These are phyloP conservation scores for Protomyces macrosporus DNA, from an alignment of 1,139 yeast species.

Conservation along the genomic window DNA sequence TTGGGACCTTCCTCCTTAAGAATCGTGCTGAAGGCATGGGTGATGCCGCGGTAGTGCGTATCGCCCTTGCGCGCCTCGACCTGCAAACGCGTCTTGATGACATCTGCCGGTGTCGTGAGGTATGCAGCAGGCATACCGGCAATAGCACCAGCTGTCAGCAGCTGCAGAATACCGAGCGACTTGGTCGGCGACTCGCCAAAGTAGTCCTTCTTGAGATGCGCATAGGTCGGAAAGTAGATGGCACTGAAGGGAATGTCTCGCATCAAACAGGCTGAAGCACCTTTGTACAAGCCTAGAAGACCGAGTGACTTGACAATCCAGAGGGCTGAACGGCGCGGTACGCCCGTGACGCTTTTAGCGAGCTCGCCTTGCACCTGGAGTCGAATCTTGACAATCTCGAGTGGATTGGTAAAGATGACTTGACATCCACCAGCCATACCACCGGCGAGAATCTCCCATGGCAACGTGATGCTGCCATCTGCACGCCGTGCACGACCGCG, in stretches of 20 bases:
- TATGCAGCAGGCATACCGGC: constrained; percentile 97
- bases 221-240: constrained; percentile 94
- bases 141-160: constrained; percentile 80
- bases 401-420: constrained; percentile 90
- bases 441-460: constrained; percentile 80
- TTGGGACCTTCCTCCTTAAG: constrained; percentile 68
- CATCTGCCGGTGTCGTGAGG: constrained; percentile 77
- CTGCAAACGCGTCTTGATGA: constrained; percentile 90
- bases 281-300: constrained; percentile 78
- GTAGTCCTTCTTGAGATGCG: constrained; percentile 76
- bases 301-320: constrained; percentile 77
- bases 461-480: constrained; percentile 55
- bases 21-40: constrained; percentile 70
- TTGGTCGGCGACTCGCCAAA: constrained; percentile 76
- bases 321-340: constrained; percentile 53
- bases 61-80: constrained; percentile 76
- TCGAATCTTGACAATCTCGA: constrained; percentile 92
- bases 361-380: constrained; percentile 88
- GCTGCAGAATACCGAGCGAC: constrained; percentile 70
- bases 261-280: constrained; percentile 83
- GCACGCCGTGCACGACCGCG: constrained; percentile 63
- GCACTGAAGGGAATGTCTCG: constrained; percentile 98
- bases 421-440: constrained; percentile 95
- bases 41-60: constrained; percentile 66
- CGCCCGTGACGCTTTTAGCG: constrained; percentile 43